Evolutionary conservation across 495 filamentous ascomycete genomes (phyloP), one percentile per base, ranked within the genome.

Genomic region (Daldinia concentrica): DNA sequence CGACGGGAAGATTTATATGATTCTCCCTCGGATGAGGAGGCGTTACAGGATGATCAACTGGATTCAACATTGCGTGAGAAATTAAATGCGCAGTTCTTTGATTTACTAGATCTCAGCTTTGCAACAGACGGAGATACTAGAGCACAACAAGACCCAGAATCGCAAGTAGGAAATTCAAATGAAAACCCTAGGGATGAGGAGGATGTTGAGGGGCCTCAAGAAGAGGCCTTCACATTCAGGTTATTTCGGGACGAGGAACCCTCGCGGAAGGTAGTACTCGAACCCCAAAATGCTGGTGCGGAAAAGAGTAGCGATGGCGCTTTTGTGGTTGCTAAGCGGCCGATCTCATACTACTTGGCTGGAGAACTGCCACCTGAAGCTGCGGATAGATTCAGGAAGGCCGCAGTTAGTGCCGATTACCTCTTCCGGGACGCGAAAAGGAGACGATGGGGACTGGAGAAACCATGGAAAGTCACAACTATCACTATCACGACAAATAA

Each of bases 391-490:
- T 80, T 85, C 36, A 62, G 70, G 65, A 60, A 58, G 12, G 78
- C 79, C 4, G 84, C 86, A 15, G 76, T 88, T 32, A 82, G 73
- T 22, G 84, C 79, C 0, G 77, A 81, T 43, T 80, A 85, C 1
- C 77, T 89, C 7, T 29, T 82, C 0, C 68, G 76, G 5, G 70
- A 79, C 61, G 76, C 83, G 15, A 70, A 63, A 66, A 77, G 73
- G 66, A 76, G 85, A 61, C 77, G 80, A 12, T 87, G 86, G 82
- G 86, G 86, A 0, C 79, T 86, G 26, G 84, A 84, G 66, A 76
- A 86, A 60, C 85, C 86, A 4, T 89, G 87, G 87, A 80, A 82
- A 56, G 85, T 88, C 34, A 80, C 74, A n/a, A 79, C 63, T 19
- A 74, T 83, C 36, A 69, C 51, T 7, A 64, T 77, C 39, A 67